Evolutionary conservation across 2,329 filamentous ascomycete species (phyloP).

Genomic region (Aphanoascus verrucosus): DNA sequence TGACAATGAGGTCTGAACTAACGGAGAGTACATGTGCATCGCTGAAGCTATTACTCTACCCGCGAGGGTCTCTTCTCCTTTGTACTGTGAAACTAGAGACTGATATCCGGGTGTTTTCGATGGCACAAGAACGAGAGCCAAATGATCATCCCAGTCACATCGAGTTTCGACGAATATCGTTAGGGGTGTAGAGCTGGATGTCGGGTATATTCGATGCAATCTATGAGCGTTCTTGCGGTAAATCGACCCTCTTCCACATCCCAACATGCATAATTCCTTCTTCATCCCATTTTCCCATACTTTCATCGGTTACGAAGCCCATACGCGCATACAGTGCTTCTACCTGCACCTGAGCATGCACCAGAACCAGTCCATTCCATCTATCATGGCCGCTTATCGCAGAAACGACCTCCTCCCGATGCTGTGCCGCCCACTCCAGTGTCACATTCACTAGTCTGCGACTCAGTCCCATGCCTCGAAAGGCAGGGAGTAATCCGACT

Average conservation of each 20-base stretch:
- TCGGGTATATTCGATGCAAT: neutral
- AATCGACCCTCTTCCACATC: slow-evolving; percentile 55
- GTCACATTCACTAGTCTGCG: slow-evolving; percentile 56
- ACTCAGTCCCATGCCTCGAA: slow-evolving; percentile 52
- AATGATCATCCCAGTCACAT: too few species aligned
- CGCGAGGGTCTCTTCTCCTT: too few species aligned
- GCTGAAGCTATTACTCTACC: too few species aligned
- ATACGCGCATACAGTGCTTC: slow-evolving; percentile 56
- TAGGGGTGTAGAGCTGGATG: too few species aligned
- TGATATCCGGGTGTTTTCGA: neutral
- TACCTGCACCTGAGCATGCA: slow-evolving; percentile 65
- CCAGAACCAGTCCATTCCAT: slow-evolving; percentile 66
- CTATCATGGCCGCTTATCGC: slow-evolving; percentile 26
- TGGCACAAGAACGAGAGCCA: neutral
- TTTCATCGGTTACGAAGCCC: slow-evolving; percentile 64
- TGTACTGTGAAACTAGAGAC: neutral
- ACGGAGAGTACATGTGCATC: too few species aligned
- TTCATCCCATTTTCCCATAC: slow-evolving; percentile 67
- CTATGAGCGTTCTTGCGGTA: slow-evolving; percentile 3
- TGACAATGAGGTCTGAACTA: too few species aligned
- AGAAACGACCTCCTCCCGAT: slow-evolving; percentile 40
- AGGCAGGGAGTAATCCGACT: slow-evolving; percentile 57
- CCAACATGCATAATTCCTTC: slow-evolving; percentile 77
- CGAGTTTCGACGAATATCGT: too few species aligned
- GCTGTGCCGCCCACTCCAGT: slow-evolving; percentile 54